Conservation (phyloP, 1,284 basidiomycete species). For the Trichosporon sp. region DNA sequence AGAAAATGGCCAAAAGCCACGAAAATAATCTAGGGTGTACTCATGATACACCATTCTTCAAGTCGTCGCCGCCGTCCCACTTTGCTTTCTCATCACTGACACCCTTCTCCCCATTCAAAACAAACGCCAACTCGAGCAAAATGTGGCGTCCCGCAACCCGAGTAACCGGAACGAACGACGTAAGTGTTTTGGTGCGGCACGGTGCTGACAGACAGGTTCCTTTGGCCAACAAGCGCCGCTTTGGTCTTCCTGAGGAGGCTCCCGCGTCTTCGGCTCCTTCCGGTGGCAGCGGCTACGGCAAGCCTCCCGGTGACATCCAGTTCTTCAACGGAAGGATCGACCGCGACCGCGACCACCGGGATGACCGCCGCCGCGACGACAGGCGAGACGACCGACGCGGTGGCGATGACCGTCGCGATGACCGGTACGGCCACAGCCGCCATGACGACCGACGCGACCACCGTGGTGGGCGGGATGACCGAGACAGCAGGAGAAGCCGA, state of each 20-base stretch:
- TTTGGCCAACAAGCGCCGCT: conserved; percentile 71
- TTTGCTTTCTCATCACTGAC: conserved; percentile 1
- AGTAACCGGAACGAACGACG: conserved; percentile 52
- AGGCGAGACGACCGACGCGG: conserved; percentile 25
- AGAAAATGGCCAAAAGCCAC: conserved; percentile 7
- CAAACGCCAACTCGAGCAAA: conserved; percentile 15
- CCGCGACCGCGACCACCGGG: conserved; percentile 25
- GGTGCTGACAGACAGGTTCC: conserved; percentile 41
- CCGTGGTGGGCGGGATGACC: conserved; percentile 17
- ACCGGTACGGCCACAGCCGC: conserved; percentile 18
- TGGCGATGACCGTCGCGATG: conserved; percentile 19
- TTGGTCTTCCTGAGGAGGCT: conserved; percentile 65
- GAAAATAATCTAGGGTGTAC: conserved; percentile 5
- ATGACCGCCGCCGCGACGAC: conserved; percentile 9
- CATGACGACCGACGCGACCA: conserved; percentile 23
- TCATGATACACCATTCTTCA: not conserved
- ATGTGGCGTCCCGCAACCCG: conserved; percentile 81
- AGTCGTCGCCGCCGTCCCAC: conserved; percentile 1
- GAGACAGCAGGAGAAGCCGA: conserved; percentile 26
- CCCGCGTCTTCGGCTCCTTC: conserved; percentile 51
- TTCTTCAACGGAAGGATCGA: conserved; percentile 46
- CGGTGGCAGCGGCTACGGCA: conserved; percentile 55
- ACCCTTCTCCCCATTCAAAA: not conserved
- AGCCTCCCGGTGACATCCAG: conserved; percentile 39
- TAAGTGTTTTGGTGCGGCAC: conserved; percentile 26